Conservation (phyloP, 1,139 yeast species). For the Kodamaea alishanica region DNA sequence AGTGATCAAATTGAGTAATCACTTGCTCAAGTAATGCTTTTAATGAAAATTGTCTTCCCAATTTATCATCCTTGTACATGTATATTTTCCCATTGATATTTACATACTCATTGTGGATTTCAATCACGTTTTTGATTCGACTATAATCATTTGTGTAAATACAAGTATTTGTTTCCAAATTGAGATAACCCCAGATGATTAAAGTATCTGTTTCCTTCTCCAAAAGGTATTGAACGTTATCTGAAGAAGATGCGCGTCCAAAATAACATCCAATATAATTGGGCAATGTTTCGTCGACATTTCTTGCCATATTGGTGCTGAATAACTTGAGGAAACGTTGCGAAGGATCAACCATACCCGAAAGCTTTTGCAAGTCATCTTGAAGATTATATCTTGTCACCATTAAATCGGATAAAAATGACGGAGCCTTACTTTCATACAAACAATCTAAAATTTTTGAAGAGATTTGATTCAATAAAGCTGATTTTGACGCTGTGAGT, state of each 20-base stretch:
- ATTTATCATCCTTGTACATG: conserved; percentile 18
- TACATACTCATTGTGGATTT: conserved; percentile 36
- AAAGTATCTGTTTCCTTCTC: conserved; percentile 44
- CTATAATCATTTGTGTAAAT: conserved; percentile 22
- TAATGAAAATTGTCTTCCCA: conserved; percentile 15
- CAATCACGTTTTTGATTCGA: conserved; percentile 22
- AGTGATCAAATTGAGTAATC: conserved; percentile 8
- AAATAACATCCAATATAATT: conserved; percentile 63
- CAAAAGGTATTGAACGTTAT: conserved; percentile 23
- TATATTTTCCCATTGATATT: conserved; percentile 24
- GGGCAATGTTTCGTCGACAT: conserved; percentile 58
- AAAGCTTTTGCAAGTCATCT: conserved; percentile 40
- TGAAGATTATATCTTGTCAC: conserved; percentile 53
- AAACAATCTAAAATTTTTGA: conserved; percentile 46
- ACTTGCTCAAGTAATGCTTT: conserved; percentile 13
- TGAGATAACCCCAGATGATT: conserved; percentile 48
- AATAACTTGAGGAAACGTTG: conserved; percentile 25
- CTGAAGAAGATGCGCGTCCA: conserved; percentile 36
- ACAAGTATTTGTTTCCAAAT: conserved; percentile 57
- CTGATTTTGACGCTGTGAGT: background rate
- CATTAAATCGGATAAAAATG: conserved; percentile 63
- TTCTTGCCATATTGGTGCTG: conserved; percentile 44
- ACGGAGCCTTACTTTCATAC: conserved; percentile 53
- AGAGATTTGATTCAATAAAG: conserved; percentile 39
- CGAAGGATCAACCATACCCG: conserved; percentile 31